Conservation (phyloP, 2,329 filamentous ascomycete species). For the Microascus cirrosus region DNA sequence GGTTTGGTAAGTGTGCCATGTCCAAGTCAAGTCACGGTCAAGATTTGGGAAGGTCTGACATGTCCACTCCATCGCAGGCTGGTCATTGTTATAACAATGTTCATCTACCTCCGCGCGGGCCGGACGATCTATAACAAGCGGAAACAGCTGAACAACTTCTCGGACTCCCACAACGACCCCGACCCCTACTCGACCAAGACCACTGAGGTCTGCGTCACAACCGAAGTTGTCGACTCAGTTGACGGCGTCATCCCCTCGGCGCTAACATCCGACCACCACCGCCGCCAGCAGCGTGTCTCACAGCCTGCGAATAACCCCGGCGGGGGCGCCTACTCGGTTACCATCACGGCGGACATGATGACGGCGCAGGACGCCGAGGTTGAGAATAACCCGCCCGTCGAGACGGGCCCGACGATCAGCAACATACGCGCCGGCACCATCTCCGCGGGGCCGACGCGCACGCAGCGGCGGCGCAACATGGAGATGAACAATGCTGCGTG, state of each 20-base stretch:
- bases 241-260: neutral
- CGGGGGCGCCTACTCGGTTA: constrained; percentile 34
- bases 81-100: constrained; percentile 8
- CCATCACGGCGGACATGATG: constrained; percentile 27
- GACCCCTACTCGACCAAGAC: constrained; percentile 32
- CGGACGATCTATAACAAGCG: constrained; percentile 51
- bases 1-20: constrained; percentile 33
- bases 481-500: constrained; percentile 47
- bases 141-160: constrained; percentile 36
- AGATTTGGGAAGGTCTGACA: neutral
- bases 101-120: constrained; percentile 35
- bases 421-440: constrained; percentile 11
- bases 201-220: constrained; percentile 43
- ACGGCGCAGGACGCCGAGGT: neutral
- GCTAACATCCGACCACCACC: neutral
- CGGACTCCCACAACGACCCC: constrained; percentile 27
- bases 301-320: constrained; percentile 5
- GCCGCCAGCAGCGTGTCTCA: constrained; percentile 7
- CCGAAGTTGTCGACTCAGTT: constrained; percentile 21
- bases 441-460: neutral
- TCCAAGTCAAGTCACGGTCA: neutral
- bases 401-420: constrained; percentile 5
- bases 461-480: constrained; percentile 16
- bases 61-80: constrained; percentile 7
- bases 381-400: neutral